Evolutionary conservation across 257 asterid species (phyloP), one percentile per base, ranked within the genome.

Genomic region (Coffea eugenioides): DNA sequence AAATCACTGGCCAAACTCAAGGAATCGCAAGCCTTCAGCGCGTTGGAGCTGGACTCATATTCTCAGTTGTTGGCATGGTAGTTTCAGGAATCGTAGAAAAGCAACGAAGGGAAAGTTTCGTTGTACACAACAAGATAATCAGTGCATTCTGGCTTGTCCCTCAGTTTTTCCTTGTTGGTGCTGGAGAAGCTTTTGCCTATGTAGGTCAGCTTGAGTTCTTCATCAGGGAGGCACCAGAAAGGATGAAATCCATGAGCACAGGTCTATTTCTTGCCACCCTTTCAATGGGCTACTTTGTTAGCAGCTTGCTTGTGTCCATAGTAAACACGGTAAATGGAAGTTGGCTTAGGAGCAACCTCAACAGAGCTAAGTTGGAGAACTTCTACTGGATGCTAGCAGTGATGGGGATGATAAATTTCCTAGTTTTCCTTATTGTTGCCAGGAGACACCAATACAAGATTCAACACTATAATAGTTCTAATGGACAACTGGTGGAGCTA

Each of bases 131-230:
- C 14, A 15, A 76, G 5, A 85, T 14, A 1, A 88, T 94, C 43
- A 74, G 89, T 0, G 98, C 98, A 0, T 92, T 94, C 71, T 94
- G 97, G 98, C 80, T 94, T 14, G 92, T 91, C 11, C 97, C 97
- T 16, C 98, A 94, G 82, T 92, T 90, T 69, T 92, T 92, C 82
- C 82, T 94, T 0, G 97, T 94, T 0, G 98, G 98, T 51, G 97
- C 98, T 0, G 97, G 97, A 1, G 98, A 94, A 79, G 97, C 97
- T 3, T 94, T 94, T 68, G 97, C 93, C 6, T 94, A 94, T 41
- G 98, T 94, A 1, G 98, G 98, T 6, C 98, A 94, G 90, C 93
- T 94, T 0, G 97, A 94, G 86, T 94, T 94, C 70, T 94, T 94
- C 81, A 92, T 92, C 51, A 79, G 94, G 36, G 98, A 94, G 86